These are phyloP conservation scores for Chamaenerion angustifolium DNA, from an alignment of 345 rosid species.

Conservation along the genomic window DNA sequence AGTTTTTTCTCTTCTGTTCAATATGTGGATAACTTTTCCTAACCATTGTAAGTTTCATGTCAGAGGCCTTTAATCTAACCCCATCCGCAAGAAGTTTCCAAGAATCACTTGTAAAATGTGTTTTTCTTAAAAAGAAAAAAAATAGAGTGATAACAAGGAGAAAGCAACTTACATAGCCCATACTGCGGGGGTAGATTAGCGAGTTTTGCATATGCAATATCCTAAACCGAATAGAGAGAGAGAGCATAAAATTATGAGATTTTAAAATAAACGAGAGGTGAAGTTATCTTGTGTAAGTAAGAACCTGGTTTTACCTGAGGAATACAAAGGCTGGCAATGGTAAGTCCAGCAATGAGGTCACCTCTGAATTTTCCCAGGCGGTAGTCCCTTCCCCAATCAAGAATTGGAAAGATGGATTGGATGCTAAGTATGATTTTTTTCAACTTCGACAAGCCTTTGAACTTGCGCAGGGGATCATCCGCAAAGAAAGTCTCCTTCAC, in stretches of 20 bases:
- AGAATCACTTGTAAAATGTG: not conserved
- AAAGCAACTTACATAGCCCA: slow-evolving; percentile 29
- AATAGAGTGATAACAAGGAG: not conserved
- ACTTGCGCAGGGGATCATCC: slow-evolving; percentile 33
- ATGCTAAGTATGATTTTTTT: slow-evolving; percentile 20
- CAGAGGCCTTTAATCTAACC: no score
- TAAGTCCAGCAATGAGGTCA: slow-evolving; percentile 36
- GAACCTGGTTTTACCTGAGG: slow-evolving; percentile 20
- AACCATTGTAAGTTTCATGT: no score
- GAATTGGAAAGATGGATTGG: slow-evolving; percentile 30
- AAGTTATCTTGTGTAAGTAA: no score
- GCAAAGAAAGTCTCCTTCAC: slow-evolving; percentile 37
- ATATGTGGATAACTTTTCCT: no score
- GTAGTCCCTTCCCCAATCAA: slow-evolving; percentile 33
- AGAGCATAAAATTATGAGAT: no score
- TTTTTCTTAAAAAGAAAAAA: not conserved
- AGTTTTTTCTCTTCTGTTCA: no score
- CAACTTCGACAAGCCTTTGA: slow-evolving; percentile 22
- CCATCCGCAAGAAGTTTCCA: no score
- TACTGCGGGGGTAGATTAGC: slow-evolving; percentile 31
- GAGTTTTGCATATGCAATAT: slow-evolving; percentile 34
- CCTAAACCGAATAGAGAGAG: slow-evolving; percentile 5
- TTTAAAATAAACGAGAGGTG: no score
- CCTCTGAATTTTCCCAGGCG: slow-evolving; percentile 19
- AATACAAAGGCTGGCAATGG: slow-evolving; percentile 44